phyloP scores from a whole-genome alignment of 2,329 filamentous ascomycete genomes.

The Tetracladium maxilliforme region DNA sequence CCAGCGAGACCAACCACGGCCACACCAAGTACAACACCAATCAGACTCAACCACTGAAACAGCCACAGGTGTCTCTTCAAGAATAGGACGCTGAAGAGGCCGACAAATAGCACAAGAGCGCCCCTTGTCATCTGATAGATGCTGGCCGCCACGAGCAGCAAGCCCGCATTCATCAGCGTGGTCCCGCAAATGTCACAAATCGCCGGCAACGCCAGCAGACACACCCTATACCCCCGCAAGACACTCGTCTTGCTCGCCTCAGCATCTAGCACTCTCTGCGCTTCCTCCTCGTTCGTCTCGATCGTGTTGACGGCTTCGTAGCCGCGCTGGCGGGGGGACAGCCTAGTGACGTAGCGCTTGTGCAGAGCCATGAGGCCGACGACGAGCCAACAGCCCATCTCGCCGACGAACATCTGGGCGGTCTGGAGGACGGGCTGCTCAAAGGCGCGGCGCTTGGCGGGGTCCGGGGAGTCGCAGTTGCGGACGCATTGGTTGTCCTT shows the following conservation, averaged over 20 bases:
- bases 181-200: conserved; percentile 91
- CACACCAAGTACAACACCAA: conserved; percentile 79
- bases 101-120: conserved; percentile 88
- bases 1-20: conserved; percentile 82
- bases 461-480: conserved; percentile 63
- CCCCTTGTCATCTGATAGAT: conserved; percentile 99
- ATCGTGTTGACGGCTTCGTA: conserved; percentile 50
- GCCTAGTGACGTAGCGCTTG: conserved; percentile 34
- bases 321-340: conserved; percentile 28
- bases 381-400: conserved; percentile 92
- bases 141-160: conserved; percentile 85
- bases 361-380: conserved; percentile 57
- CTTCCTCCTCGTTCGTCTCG: conserved; percentile 28
- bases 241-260: conserved; percentile 23
- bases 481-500: conserved; percentile 94
- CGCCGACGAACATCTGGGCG: conserved; percentile 94
- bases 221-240: conserved; percentile 55
- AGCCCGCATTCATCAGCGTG: conserved; percentile 91
- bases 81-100: conserved; percentile 87
- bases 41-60: conserved; percentile 88
- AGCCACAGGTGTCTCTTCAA: conserved; percentile 61
- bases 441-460: conserved; percentile 56
- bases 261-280: conserved; percentile 1
- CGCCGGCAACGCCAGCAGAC: conserved; percentile 70
- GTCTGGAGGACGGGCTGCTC: conserved; percentile 95